Evolutionary conservation across 1,284 basidiomycete species (phyloP).

Genomic region (Malassezia nana): DNA sequence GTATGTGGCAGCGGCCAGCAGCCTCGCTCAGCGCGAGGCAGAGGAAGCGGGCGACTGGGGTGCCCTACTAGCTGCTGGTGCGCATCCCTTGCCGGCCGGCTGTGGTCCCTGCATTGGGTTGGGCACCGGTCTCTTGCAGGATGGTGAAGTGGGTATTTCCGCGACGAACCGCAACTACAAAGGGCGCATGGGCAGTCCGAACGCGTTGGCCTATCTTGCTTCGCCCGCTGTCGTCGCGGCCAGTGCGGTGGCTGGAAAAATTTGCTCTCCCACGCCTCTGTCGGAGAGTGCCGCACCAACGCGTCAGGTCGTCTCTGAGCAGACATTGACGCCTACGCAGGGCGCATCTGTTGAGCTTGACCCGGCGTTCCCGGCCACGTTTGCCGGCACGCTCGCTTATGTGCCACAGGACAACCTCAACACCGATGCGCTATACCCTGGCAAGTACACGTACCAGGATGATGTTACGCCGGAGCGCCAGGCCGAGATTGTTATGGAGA

Average conservation of each 20-base stretch:
- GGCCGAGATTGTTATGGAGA: conserved; percentile 91
- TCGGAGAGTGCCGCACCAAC: conserved; percentile 31
- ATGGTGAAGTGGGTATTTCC: conserved; percentile 89
- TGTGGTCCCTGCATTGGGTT: conserved; percentile 97
- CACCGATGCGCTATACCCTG: conserved; percentile 97
- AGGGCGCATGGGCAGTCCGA: conserved; percentile 91
- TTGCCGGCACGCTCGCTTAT: conserved; percentile 77
- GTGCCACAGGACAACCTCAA: conserved; percentile 94
- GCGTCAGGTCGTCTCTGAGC: conserved; percentile 23
- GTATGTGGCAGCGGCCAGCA: conserved; percentile 90
- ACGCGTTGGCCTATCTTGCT: conserved; percentile 87
- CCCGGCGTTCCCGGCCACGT: conserved; percentile 61
- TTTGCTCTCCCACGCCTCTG: conserved; percentile 65
- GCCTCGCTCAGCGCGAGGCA: conserved; percentile 77
- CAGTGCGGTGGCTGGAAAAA: conserved; percentile 81
- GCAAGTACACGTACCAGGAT: conserved; percentile 99
- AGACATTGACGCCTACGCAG: conserved; percentile 29
- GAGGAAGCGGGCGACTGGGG: conserved; percentile 83
- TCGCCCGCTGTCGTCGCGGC: conserved; percentile 95
- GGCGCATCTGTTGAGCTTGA: conserved; percentile 23
- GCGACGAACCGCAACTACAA: conserved; percentile 99
- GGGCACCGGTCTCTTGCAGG: conserved; percentile 80
- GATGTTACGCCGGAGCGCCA: conserved; percentile 91
- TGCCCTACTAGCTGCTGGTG: conserved; percentile 71
- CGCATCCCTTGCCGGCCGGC: conserved; percentile 82